Evolutionary conservation across 257 asterid species (phyloP).

Genomic region (Capsicum chinense): DNA sequence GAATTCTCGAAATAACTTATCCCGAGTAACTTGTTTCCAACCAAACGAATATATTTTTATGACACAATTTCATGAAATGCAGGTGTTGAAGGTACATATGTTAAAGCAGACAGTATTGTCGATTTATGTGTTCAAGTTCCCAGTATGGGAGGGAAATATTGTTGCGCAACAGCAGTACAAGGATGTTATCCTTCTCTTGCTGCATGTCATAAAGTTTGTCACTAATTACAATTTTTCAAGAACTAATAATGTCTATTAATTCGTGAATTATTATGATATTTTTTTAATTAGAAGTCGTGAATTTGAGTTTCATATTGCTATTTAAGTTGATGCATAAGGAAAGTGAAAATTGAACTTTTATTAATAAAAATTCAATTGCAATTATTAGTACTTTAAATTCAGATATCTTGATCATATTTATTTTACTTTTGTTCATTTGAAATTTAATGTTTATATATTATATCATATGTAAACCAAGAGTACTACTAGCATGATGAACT

Average conservation of each 20-base stretch:
- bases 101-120: not conserved
- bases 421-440: not conserved
- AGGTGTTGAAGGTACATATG: not conserved
- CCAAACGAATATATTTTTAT: not conserved
- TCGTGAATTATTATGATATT: not conserved
- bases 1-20: too few relatives aligned
- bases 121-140: not conserved
- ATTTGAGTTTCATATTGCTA: not conserved
- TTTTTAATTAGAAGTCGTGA: not conserved
- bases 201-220: not conserved
- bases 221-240: not conserved
- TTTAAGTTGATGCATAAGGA: not conserved
- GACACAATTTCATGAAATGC: not conserved
- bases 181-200: not conserved
- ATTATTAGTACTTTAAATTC: not conserved
- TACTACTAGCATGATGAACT: too few relatives aligned
- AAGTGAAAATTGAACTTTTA: not conserved
- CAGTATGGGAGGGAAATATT: not conserved
- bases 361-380: not conserved
- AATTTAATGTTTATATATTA: not conserved
- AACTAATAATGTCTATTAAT: not conserved
- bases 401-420: not conserved
- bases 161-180: not conserved
- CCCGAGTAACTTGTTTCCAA: too few relatives aligned
- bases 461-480: not conserved